Evolutionary conservation across 1,284 basidiomycete genomes (phyloP).

Genomic region (Entoloma clypeatum): DNA sequence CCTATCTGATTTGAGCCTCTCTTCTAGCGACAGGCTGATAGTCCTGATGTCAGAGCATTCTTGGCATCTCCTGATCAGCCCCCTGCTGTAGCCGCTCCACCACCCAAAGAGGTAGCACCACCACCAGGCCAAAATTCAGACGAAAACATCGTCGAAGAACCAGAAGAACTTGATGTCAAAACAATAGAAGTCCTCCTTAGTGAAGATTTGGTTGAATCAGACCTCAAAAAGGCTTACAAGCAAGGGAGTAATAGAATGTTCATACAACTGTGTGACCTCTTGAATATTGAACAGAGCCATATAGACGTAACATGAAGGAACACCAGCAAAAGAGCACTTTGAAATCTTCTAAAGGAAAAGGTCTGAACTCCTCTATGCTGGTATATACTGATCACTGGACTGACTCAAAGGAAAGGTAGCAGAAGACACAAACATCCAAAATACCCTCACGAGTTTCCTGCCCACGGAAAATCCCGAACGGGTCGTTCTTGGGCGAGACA

Average conservation of each 20-base stretch:
- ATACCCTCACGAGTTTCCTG: not conserved
- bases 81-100: too few species aligned
- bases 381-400: not conserved
- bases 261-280: slow-evolving; percentile 1
- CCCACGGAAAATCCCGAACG: not conserved
- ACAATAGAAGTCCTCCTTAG: not conserved
- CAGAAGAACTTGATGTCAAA: not conserved
- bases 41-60: too few species aligned
- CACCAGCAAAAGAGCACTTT: not conserved
- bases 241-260: not conserved
- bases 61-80: too few species aligned
- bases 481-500: slow-evolving; percentile 16
- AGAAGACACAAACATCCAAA: not conserved
- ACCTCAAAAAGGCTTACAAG: not conserved
- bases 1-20: too few species aligned
- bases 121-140: too few species aligned
- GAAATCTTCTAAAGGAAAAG: not conserved
- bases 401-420: not conserved
- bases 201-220: not conserved
- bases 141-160: too few species aligned
- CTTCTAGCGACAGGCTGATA: too few species aligned
- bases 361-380: too few species aligned
- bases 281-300: not conserved
- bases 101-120: too few species aligned
- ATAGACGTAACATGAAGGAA: not conserved